Base-by-base conservation (phyloP, 805 yeast species). In the Monosporozyma aquatica region DNA sequence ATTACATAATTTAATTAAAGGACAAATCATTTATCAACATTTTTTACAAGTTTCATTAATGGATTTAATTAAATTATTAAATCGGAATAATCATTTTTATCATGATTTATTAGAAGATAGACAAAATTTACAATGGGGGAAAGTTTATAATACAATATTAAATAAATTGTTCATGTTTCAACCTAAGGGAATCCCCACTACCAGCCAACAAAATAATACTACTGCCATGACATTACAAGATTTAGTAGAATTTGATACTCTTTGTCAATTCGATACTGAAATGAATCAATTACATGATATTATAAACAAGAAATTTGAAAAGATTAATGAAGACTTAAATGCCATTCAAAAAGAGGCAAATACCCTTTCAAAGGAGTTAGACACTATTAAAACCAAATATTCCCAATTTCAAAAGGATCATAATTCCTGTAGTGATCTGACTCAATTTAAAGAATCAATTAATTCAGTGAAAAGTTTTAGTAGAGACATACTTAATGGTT, bases 391-490 rank as follows among this genome's bases (percentile, higher is more conserved):
- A 30, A 24, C 36, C 2, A 37, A 43, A 7, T 52, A 42, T 22
- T 38, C 47, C 5, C 51, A 43, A 7, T 38, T 38, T 9, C 24
- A 46, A 15, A 49, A 56, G 17, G 56, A 55, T 41, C 44, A 46
- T 23, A 42, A 55, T 30, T 62, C 58, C 35, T 47, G 46, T 7
- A 40, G 46, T 32, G 56, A 56, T 59, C 40, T 56, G 15, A 32
- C 17, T n/a, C 54, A 49, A 37, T 60, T 60, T 41, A 49, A 51
- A 13, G 61, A 51, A 40, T 33, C 56, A 20, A 46, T 52, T 3
- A 24, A 45, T n/a, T 42, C 47, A 5, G 47, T 53, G 10, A 48
- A 51, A 42, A 15, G 26, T 6, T 30, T 38, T 38, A 51, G 53
- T 21, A 49, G 50, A n/a, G 44, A 47, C 2, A 43, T 49, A 10